Percentiles rank a stretch among this genome's conserved stretches.
phyloP scores from a whole-genome alignment of 768 basidiomycete genomes.

The Tylopilus balloui region DNA sequence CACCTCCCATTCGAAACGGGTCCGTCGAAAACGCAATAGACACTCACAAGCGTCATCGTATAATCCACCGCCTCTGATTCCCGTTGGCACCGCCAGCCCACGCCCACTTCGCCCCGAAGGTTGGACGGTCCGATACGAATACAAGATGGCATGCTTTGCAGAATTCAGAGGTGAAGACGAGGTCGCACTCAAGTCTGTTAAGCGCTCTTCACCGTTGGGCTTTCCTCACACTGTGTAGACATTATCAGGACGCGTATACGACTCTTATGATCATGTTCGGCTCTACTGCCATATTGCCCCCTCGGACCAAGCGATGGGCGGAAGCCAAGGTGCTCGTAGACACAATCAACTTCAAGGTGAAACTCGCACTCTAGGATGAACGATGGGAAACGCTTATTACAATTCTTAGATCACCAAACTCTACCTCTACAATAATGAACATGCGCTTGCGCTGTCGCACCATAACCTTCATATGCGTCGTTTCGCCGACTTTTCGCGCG shows the following conservation, averaged over 20 bases:
- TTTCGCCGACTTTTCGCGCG: constrained; percentile 81
- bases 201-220: background rate
- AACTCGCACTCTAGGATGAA: background rate
- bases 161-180: constrained; percentile 93
- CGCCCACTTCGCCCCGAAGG: constrained; percentile 77
- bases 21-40: constrained; percentile 82
- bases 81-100: constrained; percentile 36
- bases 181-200: constrained; percentile 79
- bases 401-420: constrained; percentile 73
- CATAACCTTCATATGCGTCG: constrained; percentile 81
- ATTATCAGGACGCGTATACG: constrained; percentile 92
- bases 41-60: constrained; percentile 62
- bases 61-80: constrained; percentile 41
- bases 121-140: constrained; percentile 96
- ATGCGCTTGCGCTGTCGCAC: constrained; percentile 72
- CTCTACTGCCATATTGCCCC: constrained; percentile 79
- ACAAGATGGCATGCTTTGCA: constrained; percentile 95
- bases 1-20: constrained; percentile 86
- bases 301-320: constrained; percentile 95
- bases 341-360: constrained; percentile 85
- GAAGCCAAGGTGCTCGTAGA: constrained; percentile 97
- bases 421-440: constrained; percentile 88
- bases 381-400: background rate
- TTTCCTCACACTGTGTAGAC: constrained; percentile 43
- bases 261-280: constrained; percentile 84